These are phyloP conservation scores for Coemansia erecta DNA, from an alignment of 192 early-diverging fungal species.

Conservation along the genomic window DNA sequence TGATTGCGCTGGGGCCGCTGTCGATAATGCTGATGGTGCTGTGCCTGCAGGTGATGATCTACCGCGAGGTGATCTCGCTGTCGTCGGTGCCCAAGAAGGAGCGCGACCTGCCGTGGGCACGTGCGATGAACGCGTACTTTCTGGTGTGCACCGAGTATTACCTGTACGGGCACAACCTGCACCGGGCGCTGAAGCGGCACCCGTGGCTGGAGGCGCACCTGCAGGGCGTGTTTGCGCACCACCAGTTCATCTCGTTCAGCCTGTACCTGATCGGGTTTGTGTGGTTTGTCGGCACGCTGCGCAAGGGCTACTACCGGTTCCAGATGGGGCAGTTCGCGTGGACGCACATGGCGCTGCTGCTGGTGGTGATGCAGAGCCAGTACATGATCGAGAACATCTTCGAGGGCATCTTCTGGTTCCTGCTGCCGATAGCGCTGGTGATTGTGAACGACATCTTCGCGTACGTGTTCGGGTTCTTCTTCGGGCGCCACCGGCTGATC, in stretches of 20 bases:
- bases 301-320: slow-evolving; percentile 91
- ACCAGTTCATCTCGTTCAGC: slow-evolving; percentile 89
- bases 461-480: slow-evolving; percentile 96
- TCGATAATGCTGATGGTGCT: slow-evolving; percentile 84
- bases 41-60: slow-evolving; percentile 81
- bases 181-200: slow-evolving; percentile 82
- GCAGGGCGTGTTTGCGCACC: slow-evolving; percentile 83
- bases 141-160: slow-evolving; percentile 88
- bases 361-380: slow-evolving; percentile 92
- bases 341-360: slow-evolving; percentile 94
- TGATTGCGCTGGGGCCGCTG: slow-evolving; percentile 76
- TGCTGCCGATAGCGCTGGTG: slow-evolving; percentile 84
- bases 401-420: slow-evolving; percentile 97
- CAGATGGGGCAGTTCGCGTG: slow-evolving; percentile 96
- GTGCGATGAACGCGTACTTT: slow-evolving; percentile 93
- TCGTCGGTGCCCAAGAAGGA: slow-evolving; percentile 79
- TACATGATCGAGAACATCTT: slow-evolving; percentile 98
- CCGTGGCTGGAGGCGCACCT: slow-evolving; percentile 83
- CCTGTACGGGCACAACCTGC: slow-evolving; percentile 90
- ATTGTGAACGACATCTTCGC: slow-evolving; percentile 96
- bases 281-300: slow-evolving; percentile 89
- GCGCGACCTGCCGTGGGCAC: slow-evolving; percentile 86
- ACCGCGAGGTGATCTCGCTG: slow-evolving; percentile 90
- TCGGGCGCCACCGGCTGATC: slow-evolving; percentile 86
- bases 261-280: slow-evolving; percentile 84